These are phyloP conservation scores for Arctium lappa DNA, from an alignment of 129 eudicot species.

Conservation along the genomic window DNA sequence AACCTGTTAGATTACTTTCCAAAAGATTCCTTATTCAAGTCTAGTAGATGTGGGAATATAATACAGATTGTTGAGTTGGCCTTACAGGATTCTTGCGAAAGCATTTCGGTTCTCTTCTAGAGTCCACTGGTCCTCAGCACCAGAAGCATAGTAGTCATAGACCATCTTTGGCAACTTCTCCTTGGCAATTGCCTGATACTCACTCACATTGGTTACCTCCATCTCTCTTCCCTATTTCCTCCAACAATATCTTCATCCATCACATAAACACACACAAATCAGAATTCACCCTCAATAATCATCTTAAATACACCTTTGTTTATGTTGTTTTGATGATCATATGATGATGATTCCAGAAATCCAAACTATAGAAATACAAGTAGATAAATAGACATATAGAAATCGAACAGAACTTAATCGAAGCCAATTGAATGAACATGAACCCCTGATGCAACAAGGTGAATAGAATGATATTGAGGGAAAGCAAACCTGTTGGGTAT, in stretches of 20 bases:
- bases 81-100: constrained; percentile 73
- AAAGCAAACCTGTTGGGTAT: neutral
- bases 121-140: constrained; percentile 89
- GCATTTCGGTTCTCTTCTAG: constrained; percentile 78
- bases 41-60: neutral
- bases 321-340: too few species aligned
- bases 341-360: neutral
- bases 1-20: neutral
- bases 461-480: neutral
- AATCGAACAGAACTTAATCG: neutral
- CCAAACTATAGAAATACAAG: neutral
- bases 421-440: neutral
- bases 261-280: neutral
- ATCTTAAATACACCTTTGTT: neutral
- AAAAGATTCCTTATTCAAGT: neutral
- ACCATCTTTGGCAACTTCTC: constrained; percentile 78
- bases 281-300: neutral
- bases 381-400: neutral
- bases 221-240: constrained; percentile 18
- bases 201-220: constrained; percentile 65
- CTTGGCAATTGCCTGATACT: constrained; percentile 82
- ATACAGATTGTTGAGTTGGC: neutral
- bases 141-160: constrained; percentile 79
- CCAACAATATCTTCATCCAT: neutral
- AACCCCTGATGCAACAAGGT: too few species aligned